Conservation (phyloP, 768 basidiomycete species). For the Cystofilobasidium bisporidii region DNA sequence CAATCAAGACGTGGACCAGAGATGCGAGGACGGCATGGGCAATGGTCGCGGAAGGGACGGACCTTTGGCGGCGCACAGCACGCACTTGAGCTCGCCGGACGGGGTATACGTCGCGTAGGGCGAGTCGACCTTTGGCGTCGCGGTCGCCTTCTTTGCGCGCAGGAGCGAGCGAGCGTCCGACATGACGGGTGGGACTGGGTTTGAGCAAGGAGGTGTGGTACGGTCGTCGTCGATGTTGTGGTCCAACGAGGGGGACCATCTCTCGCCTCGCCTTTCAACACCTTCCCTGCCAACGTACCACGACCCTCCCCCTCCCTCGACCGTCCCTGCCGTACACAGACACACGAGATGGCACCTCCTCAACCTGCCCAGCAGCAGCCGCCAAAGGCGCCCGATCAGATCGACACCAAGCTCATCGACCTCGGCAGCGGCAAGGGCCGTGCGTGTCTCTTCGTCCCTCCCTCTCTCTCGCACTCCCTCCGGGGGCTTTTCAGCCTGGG, state of each 20-base stretch:
- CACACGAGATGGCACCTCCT: not conserved
- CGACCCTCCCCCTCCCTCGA: not conserved
- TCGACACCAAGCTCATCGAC: not conserved
- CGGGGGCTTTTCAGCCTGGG: not conserved
- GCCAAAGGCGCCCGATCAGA: not conserved
- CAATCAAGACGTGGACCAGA: too few species aligned
- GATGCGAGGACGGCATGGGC: not conserved
- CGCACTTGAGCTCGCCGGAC: conserved; percentile 35
- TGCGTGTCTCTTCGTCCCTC: not conserved
- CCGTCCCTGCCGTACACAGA: not conserved
- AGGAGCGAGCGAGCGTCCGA: conserved; percentile 36
- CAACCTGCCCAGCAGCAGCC: not conserved
- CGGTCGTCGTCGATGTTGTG: not conserved
- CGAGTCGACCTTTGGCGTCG: conserved; percentile 33
- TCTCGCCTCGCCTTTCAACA: too few species aligned
- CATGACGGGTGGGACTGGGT: not conserved
- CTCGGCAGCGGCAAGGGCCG: not conserved
- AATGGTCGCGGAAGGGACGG: too few species aligned
- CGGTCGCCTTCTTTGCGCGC: conserved; percentile 36
- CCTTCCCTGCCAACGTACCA: not conserved
- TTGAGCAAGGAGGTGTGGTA: not conserved
- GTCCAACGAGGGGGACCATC: too few species aligned
- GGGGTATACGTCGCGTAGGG: conserved; percentile 35
- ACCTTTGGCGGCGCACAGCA: conserved; percentile 38
- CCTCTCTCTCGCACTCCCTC: too few species aligned